Base-by-base conservation (phyloP, 2,329 filamentous ascomycete species). In the Paecilomyces niveus region DNA sequence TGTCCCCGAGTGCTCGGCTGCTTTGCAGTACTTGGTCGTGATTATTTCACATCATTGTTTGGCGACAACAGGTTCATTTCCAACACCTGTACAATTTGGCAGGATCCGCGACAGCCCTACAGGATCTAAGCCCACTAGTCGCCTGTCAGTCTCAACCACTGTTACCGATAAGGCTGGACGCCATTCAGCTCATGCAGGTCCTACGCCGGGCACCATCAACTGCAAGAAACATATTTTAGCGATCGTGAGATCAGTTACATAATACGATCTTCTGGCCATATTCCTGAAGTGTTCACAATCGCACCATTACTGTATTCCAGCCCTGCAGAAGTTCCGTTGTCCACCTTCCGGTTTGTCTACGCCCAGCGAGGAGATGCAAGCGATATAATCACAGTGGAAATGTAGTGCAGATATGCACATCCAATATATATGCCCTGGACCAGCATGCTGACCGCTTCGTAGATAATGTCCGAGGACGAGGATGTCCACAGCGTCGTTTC, bases 401-500 rank as follows among this genome's bases (percentile, higher is more conserved):
- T 29, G 22, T 21, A 18, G n/a, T 7, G 21, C 21, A 24, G 13
- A 7, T 21, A 29, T 29, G 15, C 2, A 29, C 15, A 13, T 52
- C 13, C 26, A 29, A 29, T 29, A 29, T 5, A 29, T 29, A 29
- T 52, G 15, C 29, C 22, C 22, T 26, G 15, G 50, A 52, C 10
- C 13, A 52, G 50, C 11, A 8, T 52, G 50, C 50, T 52, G 50
- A 52, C 50, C 21, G 26, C 13, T 24, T 21, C 50, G 50, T 52
- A 52, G 58, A 59, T 59, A 58, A 60, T 59, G 60, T 68, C 64
- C 66, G 54, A 59, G 29, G 54, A 45, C 31, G 60, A 68, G 57
- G 55, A 74, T 74, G 71, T 70, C 72, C 32, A 65, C 67, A 54
- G 64, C 67, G 33, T 68, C 65, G n/a, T 72, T 74, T 62, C 64